phyloP scores from a whole-genome alignment of 2,329 filamentous ascomycete genomes.

The Cryoendolithus antarcticus region DNA sequence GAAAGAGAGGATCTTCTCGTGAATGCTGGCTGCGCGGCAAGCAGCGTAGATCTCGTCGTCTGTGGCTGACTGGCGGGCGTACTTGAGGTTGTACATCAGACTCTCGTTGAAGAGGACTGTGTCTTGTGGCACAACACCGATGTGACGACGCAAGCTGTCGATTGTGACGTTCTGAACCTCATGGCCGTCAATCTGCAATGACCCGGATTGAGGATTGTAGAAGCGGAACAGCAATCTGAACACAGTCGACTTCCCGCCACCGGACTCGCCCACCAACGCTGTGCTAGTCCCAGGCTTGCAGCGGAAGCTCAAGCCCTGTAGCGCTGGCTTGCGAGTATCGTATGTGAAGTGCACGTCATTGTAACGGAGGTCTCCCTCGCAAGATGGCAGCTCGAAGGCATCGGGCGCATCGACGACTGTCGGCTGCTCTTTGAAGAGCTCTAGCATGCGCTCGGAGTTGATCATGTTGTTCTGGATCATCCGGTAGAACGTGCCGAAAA shows the following conservation, averaged over 20 bases:
- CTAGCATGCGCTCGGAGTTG: constrained; percentile 85
- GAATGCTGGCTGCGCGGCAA: constrained; percentile 77
- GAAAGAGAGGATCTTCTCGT: constrained; percentile 82
- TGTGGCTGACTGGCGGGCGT: constrained; percentile 69
- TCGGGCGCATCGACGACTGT: constrained; percentile 70
- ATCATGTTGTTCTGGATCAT: constrained; percentile 96
- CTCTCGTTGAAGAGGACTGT: constrained; percentile 91
- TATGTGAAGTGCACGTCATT: constrained; percentile 86
- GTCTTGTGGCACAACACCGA: constrained; percentile 94
- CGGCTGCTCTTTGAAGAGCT: constrained; percentile 91
- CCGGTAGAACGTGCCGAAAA: constrained; percentile 86
- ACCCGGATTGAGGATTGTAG: constrained; percentile 73
- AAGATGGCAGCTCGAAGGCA: constrained; percentile 51
- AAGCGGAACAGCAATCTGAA: constrained; percentile 95
- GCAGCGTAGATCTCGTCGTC: constrained; percentile 73
- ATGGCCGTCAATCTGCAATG: constrained; percentile 71
- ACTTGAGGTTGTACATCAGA: constrained; percentile 87
- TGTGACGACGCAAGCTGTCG: constrained; percentile 79
- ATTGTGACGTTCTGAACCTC: constrained; percentile 74
- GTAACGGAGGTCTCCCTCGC: constrained; percentile 73
- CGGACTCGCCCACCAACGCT: constrained; percentile 90
- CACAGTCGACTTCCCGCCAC: constrained; percentile 91
- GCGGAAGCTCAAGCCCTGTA: constrained; percentile 73
- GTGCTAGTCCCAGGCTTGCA: constrained; percentile 86
- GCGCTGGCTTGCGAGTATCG: constrained; percentile 69